Percentiles rank a stretch among this genome's conserved stretches.
Evolutionary conservation across 371 early-diverging fungal genomes (phyloP).

Genomic region (Mortierella sp.): DNA sequence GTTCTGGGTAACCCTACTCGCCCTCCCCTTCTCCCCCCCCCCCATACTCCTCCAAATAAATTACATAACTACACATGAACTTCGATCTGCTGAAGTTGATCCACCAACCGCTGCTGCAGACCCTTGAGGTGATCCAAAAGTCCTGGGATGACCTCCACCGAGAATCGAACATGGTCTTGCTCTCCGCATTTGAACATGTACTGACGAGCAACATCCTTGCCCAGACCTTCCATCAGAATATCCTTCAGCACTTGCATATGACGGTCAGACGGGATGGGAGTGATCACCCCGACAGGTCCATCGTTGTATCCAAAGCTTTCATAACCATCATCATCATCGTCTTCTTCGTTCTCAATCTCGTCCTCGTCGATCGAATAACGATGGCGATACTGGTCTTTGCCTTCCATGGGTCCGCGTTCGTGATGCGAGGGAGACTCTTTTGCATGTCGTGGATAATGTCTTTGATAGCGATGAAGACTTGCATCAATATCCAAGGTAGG

Average conservation of each 20-base stretch:
- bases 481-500: constrained; percentile 22
- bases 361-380: not conserved
- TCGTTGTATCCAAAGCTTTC: constrained; percentile 32
- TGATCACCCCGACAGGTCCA: constrained; percentile 37
- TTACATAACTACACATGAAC: too few species aligned
- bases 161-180: constrained; percentile 50
- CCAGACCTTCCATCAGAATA: constrained; percentile 47
- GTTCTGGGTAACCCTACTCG: too few species aligned
- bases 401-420: too few species aligned
- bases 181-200: constrained; percentile 44
- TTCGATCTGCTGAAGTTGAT: constrained; percentile 19
- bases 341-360: constrained; percentile 6
- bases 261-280: constrained; percentile 51
- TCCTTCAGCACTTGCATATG: constrained; percentile 54
- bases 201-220: constrained; percentile 40
- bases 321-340: constrained; percentile 39
- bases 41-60: too few species aligned
- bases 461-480: constrained; percentile 33
- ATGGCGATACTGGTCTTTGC: constrained; percentile 1
- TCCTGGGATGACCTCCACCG: constrained; percentile 54
- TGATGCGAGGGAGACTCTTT: too few species aligned
- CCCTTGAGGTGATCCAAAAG: constrained; percentile 46
- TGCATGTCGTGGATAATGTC: constrained; percentile 12
- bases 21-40: too few species aligned
- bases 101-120: constrained; percentile 35